Evolutionary conservation across 257 asterid species (phyloP).

Genomic region (Salvia hispanica): DNA sequence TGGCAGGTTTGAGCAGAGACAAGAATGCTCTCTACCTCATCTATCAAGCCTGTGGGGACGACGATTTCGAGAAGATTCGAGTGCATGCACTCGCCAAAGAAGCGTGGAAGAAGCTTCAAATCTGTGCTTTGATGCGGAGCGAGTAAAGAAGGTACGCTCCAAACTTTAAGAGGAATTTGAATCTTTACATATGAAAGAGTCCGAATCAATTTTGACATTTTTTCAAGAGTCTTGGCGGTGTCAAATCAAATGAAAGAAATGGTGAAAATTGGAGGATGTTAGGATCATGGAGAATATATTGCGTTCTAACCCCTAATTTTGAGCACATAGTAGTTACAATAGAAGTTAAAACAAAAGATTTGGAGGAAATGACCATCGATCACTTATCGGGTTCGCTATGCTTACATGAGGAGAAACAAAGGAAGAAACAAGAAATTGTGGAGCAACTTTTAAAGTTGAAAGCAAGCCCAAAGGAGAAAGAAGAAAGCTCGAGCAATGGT

Average conservation of each 20-base stretch:
- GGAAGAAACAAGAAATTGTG: neutral
- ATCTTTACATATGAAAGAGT: neutral
- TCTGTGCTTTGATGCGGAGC: neutral
- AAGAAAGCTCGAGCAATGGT: neutral
- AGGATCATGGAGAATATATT: neutral
- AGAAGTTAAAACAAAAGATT: neutral
- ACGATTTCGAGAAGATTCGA: no score
- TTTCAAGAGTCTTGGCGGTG: neutral
- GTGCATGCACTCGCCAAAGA: neutral
- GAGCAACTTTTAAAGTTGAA: neutral
- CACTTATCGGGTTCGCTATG: neutral
- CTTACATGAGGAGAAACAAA: neutral
- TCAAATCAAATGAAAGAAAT: neutral
- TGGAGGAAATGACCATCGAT: neutral
- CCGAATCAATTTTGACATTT: neutral
- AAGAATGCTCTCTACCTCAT: no score
- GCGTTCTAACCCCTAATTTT: neutral
- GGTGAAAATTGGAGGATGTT: no score
- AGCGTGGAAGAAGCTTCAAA: conserved; percentile 12
- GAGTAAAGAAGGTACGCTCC: conserved; percentile 3
- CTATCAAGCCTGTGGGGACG: no score
- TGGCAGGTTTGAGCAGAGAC: no score
- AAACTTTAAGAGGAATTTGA: neutral
- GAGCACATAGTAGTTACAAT: neutral
- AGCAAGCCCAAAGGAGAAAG: neutral